Conservation (phyloP, 345 rosid genomes). For the Eucalyptus urophylla region DNA sequence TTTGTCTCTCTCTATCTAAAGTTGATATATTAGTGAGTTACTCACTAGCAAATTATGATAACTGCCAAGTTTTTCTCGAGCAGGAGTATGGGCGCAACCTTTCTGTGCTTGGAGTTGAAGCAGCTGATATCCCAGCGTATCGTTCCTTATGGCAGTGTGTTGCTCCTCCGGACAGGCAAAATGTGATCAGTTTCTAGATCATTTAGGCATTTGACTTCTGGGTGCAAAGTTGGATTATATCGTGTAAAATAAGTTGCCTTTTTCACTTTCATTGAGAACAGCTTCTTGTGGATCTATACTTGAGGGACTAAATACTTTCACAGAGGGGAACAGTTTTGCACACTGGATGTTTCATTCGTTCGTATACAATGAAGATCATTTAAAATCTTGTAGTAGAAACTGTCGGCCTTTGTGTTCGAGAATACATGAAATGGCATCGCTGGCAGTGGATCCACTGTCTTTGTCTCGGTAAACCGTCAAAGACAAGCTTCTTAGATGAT, state of each 20-base stretch:
- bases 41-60: background rate
- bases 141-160: slow-evolving; percentile 87
- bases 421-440: background rate
- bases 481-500: background rate
- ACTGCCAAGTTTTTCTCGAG: background rate
- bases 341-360: background rate
- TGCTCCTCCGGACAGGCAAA: slow-evolving; percentile 69
- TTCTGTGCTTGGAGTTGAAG: slow-evolving; percentile 52
- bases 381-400: background rate
- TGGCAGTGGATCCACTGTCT: background rate
- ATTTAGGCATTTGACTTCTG: background rate
- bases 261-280: background rate
- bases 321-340: background rate
- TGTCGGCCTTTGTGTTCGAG: background rate
- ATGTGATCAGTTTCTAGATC: slow-evolving; percentile 23
- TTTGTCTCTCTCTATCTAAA: background rate
- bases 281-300: background rate
- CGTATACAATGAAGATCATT: background rate
- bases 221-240: background rate
- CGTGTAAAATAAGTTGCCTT: background rate
- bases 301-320: background rate
- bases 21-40: background rate
- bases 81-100: slow-evolving; percentile 91
- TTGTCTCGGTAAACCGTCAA: background rate
- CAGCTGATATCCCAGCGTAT: slow-evolving; percentile 52